Evolutionary conservation across 805 yeast species (phyloP), one percentile per base, ranked within the genome.

Genomic region (Lipomyces spencermartinsiae): DNA sequence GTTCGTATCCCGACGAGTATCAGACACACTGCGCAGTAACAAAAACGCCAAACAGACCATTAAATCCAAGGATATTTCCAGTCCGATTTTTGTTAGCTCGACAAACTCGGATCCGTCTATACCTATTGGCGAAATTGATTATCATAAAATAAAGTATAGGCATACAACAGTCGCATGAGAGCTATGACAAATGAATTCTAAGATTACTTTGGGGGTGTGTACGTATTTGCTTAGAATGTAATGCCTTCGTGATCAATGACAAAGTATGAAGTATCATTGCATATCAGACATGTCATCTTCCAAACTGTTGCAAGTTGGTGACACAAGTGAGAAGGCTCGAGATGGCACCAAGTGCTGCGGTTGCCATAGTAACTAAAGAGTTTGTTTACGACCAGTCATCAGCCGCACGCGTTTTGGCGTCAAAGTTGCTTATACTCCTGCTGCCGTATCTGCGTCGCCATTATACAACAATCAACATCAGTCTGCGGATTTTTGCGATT

Each of bases 91-190:
- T 12, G 10, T 61, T n/a, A 37, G 59, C 35, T 34, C 64, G 51
- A 61, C 63, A 16, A 61, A 61, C 34, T 16, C 37, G 19, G 65
- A 61, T 34, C 59, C 59, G 12, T 29, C 34, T 31, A 53, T 53
- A 25, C 56, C 56, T 25, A 53, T 53, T 14, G 7, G n/a, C 9
- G 25, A 35, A 39, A 57, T 57, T 31, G 34, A 57, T 31, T 57
- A 57, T 57, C 43, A 57, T 16, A 31, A 25, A 16, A 39, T 57
- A n/a, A 57, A 57, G 10, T 33, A 57, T 16, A 34, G 60, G n/a
- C 22, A 57, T 57, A 39, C 49, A 56, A 22, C 43, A 14, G 60
- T 57, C 7, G 49, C 49, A 43, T 43, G 49, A 43, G 7, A 12
- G 22, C 16, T 37, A 12, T 37, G 16, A 1, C 29, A 25, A n/a